These are phyloP conservation scores for Stenocarpella maydis DNA, from an alignment of 2,329 filamentous ascomycete species.

Conservation along the genomic window DNA sequence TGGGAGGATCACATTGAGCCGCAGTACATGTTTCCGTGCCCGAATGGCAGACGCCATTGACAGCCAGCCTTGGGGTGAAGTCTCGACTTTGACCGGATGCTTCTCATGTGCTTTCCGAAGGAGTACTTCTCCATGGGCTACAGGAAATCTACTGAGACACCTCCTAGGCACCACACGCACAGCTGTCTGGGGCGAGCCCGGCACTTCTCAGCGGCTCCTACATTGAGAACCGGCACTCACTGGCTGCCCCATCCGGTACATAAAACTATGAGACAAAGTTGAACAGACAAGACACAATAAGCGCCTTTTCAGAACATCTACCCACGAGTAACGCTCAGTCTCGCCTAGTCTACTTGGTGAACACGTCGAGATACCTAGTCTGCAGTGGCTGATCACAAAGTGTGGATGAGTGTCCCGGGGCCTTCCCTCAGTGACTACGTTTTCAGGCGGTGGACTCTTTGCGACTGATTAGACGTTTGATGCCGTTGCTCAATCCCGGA, in stretches of 20 bases:
- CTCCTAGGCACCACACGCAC: not conserved
- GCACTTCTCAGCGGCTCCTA: not conserved
- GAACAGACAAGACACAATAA: not conserved
- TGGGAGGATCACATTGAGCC: not conserved
- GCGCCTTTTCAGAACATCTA: not conserved
- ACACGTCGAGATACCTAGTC: not conserved
- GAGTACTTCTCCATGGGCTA: not conserved
- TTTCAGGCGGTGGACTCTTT: not conserved
- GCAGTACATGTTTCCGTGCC: not conserved
- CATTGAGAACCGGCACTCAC: not conserved
- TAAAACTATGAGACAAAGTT: not conserved
- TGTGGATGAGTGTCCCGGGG: not conserved
- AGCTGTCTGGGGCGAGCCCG: conserved; percentile 4
- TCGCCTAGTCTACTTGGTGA: not conserved
- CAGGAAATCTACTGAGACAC: not conserved
- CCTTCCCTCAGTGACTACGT: not conserved
- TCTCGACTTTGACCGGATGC: not conserved
- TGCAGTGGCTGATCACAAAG: not conserved
- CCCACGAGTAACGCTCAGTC: not conserved
- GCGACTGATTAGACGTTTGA: not conserved
- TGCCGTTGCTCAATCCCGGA: not conserved
- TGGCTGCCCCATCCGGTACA: not conserved
- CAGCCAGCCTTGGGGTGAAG: not conserved
- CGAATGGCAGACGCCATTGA: not conserved
- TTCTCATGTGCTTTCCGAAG: not conserved